A percentile compares a stretch with the other conserved stretches of the same genome.
Evolutionary conservation across 352 stramenopile genomes (phyloP).

Genomic region (Phytopythium oedochilum): DNA sequence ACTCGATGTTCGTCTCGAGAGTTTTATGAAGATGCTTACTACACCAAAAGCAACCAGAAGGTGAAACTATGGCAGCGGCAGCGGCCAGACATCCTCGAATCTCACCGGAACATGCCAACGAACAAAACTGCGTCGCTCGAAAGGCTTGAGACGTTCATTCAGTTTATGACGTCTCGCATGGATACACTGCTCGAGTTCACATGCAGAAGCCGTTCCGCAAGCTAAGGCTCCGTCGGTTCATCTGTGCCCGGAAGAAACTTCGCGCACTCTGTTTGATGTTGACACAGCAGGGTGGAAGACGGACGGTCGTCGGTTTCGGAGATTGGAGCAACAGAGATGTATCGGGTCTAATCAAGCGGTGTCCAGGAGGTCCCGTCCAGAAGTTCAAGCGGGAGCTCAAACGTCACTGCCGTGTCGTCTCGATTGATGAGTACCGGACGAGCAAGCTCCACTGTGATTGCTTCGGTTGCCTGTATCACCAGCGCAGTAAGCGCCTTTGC

Average conservation of each 20-base stretch:
- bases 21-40: constrained; percentile 13
- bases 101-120: constrained; percentile 8
- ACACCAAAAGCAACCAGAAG: constrained; percentile 14
- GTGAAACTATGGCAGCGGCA: constrained; percentile 8
- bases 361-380: neutral
- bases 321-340: constrained; percentile 13
- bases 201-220: constrained; percentile 14
- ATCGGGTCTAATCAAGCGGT: constrained; percentile 8
- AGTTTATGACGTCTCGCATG: constrained; percentile 9
- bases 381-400: neutral
- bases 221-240: constrained; percentile 8
- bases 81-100: constrained; percentile 3
- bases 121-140: constrained; percentile 13
- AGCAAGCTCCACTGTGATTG: constrained; percentile 1
- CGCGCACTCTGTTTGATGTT: constrained; percentile 3
- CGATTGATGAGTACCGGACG: constrained; percentile 1
- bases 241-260: constrained; percentile 11
- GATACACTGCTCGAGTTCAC: constrained; percentile 4
- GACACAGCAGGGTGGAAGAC: neutral
- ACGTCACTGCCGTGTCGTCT: neutral
- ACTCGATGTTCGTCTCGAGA: constrained; percentile 6
- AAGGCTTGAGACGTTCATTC: constrained; percentile 4
- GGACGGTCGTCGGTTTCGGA: constrained; percentile 10
- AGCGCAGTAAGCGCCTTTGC: neutral
- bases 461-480: neutral